Conservation (phyloP, 495 filamentous ascomycete species). For the Hyaloscypha variabilis region DNA sequence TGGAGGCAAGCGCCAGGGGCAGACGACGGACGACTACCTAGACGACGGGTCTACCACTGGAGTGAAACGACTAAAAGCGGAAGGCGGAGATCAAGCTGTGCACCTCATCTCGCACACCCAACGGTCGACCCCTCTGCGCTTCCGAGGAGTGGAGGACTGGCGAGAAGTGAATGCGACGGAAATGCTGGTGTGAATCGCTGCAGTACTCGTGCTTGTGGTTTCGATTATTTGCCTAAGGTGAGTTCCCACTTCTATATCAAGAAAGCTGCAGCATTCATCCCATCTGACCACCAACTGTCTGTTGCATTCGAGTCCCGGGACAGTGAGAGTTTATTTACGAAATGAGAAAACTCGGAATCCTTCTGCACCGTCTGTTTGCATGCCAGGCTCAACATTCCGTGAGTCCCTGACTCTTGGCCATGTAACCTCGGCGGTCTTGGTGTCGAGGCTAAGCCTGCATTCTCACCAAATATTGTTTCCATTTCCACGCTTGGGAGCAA, state of each 20-base stretch:
- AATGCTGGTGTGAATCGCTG: too few species aligned
- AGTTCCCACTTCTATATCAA: too few species aligned
- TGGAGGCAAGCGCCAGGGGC: not conserved
- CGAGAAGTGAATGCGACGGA: too few species aligned
- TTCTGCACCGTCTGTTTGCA: not conserved
- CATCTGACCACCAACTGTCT: too few species aligned
- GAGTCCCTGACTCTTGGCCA: too few species aligned
- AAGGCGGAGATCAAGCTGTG: not conserved
- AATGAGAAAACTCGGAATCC: not conserved
- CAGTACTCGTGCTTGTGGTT: too few species aligned
- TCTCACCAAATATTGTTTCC: not conserved
- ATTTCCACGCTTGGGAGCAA: not conserved
- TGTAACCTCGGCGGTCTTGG: not conserved
- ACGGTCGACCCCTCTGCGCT: not conserved
- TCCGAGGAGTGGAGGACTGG: too few species aligned
- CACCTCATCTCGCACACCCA: not conserved
- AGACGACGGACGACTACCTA: too few species aligned
- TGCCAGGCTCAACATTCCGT: not conserved
- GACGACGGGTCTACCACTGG: too few species aligned
- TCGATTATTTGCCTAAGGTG: too few species aligned
- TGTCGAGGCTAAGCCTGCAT: not conserved
- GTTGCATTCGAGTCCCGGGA: not conserved
- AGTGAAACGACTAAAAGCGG: not conserved
- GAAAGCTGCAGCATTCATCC: too few species aligned
- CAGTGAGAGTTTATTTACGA: not conserved